Evolutionary conservation across 352 stramenopile species (phyloP), one percentile per base, ranked within the genome.

Genomic region (Phytophthora ohioensis): DNA sequence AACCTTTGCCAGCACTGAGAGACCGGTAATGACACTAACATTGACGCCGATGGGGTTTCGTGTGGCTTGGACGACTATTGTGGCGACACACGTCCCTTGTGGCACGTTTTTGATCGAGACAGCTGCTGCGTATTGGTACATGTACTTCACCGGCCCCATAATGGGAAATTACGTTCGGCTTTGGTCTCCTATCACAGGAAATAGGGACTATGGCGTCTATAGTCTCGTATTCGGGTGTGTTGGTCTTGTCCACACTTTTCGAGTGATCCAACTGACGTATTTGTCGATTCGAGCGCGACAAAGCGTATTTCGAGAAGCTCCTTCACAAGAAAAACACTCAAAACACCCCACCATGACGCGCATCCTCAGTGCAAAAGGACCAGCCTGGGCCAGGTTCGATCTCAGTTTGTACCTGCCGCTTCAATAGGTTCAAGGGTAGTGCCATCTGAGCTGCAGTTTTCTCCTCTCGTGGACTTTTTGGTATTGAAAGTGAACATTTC

Each of bases 401-500:
- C 10, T 54, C 30, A 54, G n/a, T 27, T 21, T 27, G 21, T 27
- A 27, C 21, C 21, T 27, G 41, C 21, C 21, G 21, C 21, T 27
- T 27, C 21, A 27, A 27, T 27, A 27, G 21, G 21, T 27, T 27
- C 41, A n/a, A 46, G 41, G n/a, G 6, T 4, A 34, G 41, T 31
- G n/a, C 21, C 21, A 27, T 27, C 41, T 51, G 15, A 30, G 15
- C 6, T 27, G 36, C 35, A 27, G 11, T 66, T 4, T 66, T 66
- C 30, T 46, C 57, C 4, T 21, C 15, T 7, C 7, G 9, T 0
- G 58, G 58, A 1, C 21, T 66, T 12, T 66, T 66, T 52, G 46
- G 63, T 7, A 54, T 72, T 12, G 62, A 76, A 11, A 41, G 57
- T 0, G 15, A 46, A 2, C 32, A 75, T 34, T 73, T 79, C n/a